A percentile compares a stretch with the other conserved stretches of the same genome.
Evolutionary conservation across 495 filamentous ascomycete genomes (phyloP).

Genomic region (Penicillium desertorum): DNA sequence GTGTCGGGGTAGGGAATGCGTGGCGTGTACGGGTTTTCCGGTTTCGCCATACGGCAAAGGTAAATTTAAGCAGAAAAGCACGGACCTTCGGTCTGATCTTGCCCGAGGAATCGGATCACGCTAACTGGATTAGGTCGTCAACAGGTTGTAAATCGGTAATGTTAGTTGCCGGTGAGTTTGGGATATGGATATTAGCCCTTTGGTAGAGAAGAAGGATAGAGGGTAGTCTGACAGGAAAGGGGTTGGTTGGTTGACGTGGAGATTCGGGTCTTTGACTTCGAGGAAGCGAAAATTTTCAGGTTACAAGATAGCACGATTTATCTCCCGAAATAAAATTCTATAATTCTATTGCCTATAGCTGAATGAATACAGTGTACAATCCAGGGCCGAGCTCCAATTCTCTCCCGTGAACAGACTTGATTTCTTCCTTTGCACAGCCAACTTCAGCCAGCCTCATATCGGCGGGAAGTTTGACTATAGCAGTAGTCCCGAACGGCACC

Average conservation of each 20-base stretch:
- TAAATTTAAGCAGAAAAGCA: background rate
- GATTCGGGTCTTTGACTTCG: background rate
- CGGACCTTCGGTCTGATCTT: constrained; percentile 4
- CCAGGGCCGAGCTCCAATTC: background rate
- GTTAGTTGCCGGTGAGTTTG: background rate
- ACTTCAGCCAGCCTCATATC: background rate
- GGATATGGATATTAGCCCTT: background rate
- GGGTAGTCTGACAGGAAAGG: background rate
- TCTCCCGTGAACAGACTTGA: background rate
- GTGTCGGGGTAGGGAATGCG: background rate
- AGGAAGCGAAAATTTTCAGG: background rate
- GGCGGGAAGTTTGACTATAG: constrained; percentile 6
- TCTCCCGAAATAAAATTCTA: background rate
- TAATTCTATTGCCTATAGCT: background rate
- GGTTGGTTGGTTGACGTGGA: background rate
- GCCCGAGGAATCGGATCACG: background rate
- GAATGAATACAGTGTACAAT: background rate
- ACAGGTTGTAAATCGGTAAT: too few species aligned
- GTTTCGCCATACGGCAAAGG: background rate
- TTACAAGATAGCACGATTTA: too few species aligned
- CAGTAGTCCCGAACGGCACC: constrained; percentile 21
- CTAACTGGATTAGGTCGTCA: background rate
- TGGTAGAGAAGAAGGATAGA: background rate
- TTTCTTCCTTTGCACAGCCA: background rate
- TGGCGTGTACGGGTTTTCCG: background rate